phyloP scores from a whole-genome alignment of 768 basidiomycete species.

The Phlebiopsis gigantea region DNA sequence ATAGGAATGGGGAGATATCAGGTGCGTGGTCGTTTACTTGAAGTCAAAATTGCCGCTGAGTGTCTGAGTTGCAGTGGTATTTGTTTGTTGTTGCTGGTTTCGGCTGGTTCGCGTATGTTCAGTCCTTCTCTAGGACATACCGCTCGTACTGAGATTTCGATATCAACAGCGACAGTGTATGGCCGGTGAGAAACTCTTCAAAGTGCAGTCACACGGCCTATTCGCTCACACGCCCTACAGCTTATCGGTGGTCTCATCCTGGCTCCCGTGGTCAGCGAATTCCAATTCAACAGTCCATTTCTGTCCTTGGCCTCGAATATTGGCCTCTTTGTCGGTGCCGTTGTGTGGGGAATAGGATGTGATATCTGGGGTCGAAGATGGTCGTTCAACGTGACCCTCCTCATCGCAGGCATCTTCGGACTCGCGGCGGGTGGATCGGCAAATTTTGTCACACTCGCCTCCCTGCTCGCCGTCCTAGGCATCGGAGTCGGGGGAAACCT shows the following conservation, averaged over 20 bases:
- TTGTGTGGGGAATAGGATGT: conserved; percentile 44
- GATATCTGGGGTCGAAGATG: conserved; percentile 50
- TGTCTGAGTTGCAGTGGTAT: conserved; percentile 37
- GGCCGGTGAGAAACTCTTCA: conserved; percentile 47
- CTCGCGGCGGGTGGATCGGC: conserved; percentile 42
- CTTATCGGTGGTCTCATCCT: conserved; percentile 40
- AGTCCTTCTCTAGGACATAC: neutral
- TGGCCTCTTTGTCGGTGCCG: conserved; percentile 46
- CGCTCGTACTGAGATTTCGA: neutral
- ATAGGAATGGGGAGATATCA: conserved; percentile 58
- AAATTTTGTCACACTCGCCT: conserved; percentile 43
- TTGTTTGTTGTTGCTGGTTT: conserved; percentile 67
- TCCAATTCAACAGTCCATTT: conserved; percentile 40
- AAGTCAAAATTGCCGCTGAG: neutral
- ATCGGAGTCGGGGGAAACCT: conserved; percentile 55
- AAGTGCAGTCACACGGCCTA: neutral
- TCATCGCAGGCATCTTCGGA: conserved; percentile 49
- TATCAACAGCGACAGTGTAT: conserved; percentile 56
- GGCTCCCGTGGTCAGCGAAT: conserved; percentile 43
- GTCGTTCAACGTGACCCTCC: conserved; percentile 51
- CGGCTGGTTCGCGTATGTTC: conserved; percentile 68
- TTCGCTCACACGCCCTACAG: conserved; percentile 23
- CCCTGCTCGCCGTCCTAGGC: conserved; percentile 39
- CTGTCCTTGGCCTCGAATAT: conserved; percentile 47
- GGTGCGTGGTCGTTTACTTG: conserved; percentile 25